Evolutionary conservation across 257 asterid genomes (phyloP).

Genomic region (Misopates orontium): DNA sequence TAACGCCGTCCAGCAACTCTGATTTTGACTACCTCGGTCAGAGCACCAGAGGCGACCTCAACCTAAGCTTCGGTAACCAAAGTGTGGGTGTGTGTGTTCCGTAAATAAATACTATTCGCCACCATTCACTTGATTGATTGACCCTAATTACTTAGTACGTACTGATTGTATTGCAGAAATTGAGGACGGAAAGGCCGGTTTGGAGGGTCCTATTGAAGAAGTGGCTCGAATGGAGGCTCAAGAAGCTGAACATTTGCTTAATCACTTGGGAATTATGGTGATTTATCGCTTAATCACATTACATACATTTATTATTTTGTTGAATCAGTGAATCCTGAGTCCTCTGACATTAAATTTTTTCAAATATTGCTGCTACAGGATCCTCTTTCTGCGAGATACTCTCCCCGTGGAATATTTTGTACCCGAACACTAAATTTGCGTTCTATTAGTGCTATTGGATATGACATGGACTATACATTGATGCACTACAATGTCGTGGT

Average conservation of each 20-base stretch:
- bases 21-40: slow-evolving; percentile 78
- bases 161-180: slow-evolving; percentile 29
- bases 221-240: slow-evolving; percentile 74
- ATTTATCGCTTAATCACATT: neutral
- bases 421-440: slow-evolving; percentile 76
- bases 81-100: neutral
- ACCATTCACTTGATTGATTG: neutral
- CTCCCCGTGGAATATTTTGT: slow-evolving; percentile 80
- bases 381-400: slow-evolving; percentile 63
- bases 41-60: slow-evolving; percentile 84
- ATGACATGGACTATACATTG: slow-evolving; percentile 89
- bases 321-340: neutral
- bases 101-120: too few relatives aligned
- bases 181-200: slow-evolving; percentile 42
- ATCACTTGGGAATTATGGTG: slow-evolving; percentile 68
- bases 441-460: slow-evolving; percentile 78
- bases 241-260: slow-evolving; percentile 68
- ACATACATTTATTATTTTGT: neutral
- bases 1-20: slow-evolving; percentile 46
- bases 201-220: slow-evolving; percentile 74
- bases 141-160: neutral
- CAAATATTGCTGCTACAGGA: slow-evolving; percentile 40
- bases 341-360: slow-evolving; percentile 24
- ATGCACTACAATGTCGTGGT: slow-evolving; percentile 82
- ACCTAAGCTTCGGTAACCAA: slow-evolving; percentile 37